phyloP scores from a whole-genome alignment of 352 stramenopile species.

The Proteromonas lacertae region DNA sequence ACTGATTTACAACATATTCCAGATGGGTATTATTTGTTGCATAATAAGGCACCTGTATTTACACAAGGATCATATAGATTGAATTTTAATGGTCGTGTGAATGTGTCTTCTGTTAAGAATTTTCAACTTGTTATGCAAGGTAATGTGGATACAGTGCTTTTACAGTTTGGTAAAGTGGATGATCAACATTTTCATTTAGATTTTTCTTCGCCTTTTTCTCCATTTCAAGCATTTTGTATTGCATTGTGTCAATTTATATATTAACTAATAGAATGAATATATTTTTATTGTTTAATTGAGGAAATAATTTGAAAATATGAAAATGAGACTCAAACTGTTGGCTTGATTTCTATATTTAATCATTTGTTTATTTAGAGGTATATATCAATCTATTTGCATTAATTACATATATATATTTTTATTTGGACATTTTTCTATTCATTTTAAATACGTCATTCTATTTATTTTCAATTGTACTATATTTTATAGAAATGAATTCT shows the following conservation, averaged over 20 bases:
- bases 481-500: too few species aligned
- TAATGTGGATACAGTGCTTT: conserved; percentile 29
- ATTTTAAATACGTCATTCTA: too few species aligned
- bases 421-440: too few species aligned
- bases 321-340: too few species aligned
- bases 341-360: too few species aligned
- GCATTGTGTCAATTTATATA: conserved; percentile 12
- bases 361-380: too few species aligned
- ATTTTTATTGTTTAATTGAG: too few species aligned
- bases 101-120: conserved; percentile 76
- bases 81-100: conserved; percentile 76
- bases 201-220: conserved; percentile 43
- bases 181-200: conserved; percentile 74
- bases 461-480: too few species aligned
- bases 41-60: conserved; percentile 11
- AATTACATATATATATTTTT: too few species aligned
- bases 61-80: conserved; percentile 27
- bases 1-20: not conserved
- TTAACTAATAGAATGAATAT: too few species aligned
- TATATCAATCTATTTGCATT: too few species aligned
- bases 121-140: conserved; percentile 72
- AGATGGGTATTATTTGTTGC: not conserved
- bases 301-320: too few species aligned
- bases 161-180: conserved; percentile 61
- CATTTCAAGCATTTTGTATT: conserved; percentile 14